Evolutionary conservation across 352 stramenopile genomes (phyloP), one percentile per base, ranked within the genome.

Genomic region (Globisporangium uncinulatum): DNA sequence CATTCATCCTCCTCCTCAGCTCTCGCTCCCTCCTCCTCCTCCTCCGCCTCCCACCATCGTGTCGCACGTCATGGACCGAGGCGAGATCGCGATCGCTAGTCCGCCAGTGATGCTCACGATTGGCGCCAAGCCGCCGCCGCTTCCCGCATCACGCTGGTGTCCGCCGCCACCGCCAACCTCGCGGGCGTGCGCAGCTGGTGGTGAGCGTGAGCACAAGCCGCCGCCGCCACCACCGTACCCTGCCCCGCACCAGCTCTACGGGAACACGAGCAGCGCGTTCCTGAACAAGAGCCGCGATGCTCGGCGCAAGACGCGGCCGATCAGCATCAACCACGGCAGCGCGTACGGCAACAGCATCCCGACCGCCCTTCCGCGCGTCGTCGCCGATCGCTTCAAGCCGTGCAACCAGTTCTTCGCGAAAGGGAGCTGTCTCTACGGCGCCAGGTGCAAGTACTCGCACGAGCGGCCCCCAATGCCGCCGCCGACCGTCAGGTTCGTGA

Each of bases 401-500:
- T 89, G 79, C 51, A 59, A 74, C 7, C 76, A 77, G 47, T 87
- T 86, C 52, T 29, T 67, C 3, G 63, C 67, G 0, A 59, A 59
- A 24, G 77, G 71, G 19, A 70, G 50, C 6, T 92, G 83, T 39
- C 36, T 29, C 4, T 90, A 83, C 32, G 83, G 80, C 5, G 48
- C 56, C 34, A 71, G 69, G 14, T 92, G 83, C 55, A 79, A 61
- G 44, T 92, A 74, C 46, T 83, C 72, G 0, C 83, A 92, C 48
- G 70, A 84, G 11, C 47, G 37, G 6, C 39, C 31, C 5, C 9
- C 21, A 3, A 17, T 64, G 20, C 32, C 36, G 24, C 39, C 42
- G n/a, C 42, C 44, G 1, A 46, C 6, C 24, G 8, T 24, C n/a
- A 63, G 41, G 56, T 64, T 29, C 17, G 5, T 42, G 21, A 1